Conservation (phyloP, 768 basidiomycete genomes). For the Lactifluus subvellereus region DNA sequence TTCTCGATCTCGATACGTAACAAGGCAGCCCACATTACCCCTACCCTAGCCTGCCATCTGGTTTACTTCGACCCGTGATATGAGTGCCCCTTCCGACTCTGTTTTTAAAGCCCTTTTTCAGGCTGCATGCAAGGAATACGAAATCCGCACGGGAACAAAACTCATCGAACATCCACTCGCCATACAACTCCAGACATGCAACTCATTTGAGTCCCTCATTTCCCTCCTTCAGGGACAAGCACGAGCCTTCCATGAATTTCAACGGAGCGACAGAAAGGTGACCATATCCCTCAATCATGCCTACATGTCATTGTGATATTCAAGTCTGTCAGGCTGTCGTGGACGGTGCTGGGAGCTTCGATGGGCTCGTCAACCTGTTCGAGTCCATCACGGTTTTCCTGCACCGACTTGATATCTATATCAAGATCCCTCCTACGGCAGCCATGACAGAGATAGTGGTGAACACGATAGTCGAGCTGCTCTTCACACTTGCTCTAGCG, state of each 20-base stretch:
- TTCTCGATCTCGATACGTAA: too few species aligned
- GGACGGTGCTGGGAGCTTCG: neutral
- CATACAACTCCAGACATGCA: neutral
- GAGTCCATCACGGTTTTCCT: neutral
- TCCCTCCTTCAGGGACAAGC: neutral
- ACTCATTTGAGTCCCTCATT: neutral
- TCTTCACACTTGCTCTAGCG: neutral
- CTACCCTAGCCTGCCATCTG: neutral
- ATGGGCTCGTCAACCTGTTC: neutral
- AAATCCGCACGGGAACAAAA: too few species aligned
- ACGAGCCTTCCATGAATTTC: neutral
- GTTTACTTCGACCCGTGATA: too few species aligned
- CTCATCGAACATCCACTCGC: neutral
- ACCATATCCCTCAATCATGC: neutral
- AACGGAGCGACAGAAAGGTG: neutral
- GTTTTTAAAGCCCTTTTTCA: neutral
- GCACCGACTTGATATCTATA: neutral
- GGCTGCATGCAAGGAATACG: neutral
- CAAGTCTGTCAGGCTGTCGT: neutral
- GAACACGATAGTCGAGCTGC: too few species aligned
- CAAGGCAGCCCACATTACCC: too few species aligned
- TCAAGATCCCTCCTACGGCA: neutral
- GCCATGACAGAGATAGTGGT: neutral
- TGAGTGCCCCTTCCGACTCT: too few species aligned
- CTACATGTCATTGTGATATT: neutral